phyloP scores from a whole-genome alignment of 257 asterid species.

The Nemophila menziesii region DNA sequence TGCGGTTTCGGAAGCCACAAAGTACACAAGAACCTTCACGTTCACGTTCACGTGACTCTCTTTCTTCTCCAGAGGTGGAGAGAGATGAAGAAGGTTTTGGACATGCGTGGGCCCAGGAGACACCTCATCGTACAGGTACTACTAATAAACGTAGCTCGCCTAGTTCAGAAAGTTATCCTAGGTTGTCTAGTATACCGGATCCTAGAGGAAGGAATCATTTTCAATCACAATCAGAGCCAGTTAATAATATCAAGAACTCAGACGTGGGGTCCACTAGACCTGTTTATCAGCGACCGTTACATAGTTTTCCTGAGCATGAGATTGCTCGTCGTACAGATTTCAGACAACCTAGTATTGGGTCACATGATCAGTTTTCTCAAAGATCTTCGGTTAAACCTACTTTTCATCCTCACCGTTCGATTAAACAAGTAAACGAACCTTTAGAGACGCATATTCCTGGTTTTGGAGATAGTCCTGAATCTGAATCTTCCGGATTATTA shows the following conservation, averaged over 20 bases:
- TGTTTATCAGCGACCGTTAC: slow-evolving; percentile 26
- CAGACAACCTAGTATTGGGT: slow-evolving; percentile 26
- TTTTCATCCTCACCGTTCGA: slow-evolving; percentile 25
- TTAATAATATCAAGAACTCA: slow-evolving; percentile 25
- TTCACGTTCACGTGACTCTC: slow-evolving; percentile 48
- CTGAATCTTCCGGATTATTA: slow-evolving; percentile 11
- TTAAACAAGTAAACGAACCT: slow-evolving; percentile 24
- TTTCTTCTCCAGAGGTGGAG: slow-evolving; percentile 39
- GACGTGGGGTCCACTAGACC: slow-evolving; percentile 26
- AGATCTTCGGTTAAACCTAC: slow-evolving; percentile 27
- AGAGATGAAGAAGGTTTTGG: slow-evolving; percentile 29
- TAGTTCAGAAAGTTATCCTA: slow-evolving; percentile 34
- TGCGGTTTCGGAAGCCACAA: slow-evolving; percentile 29
- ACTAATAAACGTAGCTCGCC: slow-evolving; percentile 21
- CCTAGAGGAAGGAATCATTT: slow-evolving; percentile 24
- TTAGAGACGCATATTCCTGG: slow-evolving; percentile 23
- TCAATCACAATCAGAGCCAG: slow-evolving; percentile 29
- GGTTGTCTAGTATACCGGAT: slow-evolving; percentile 27
- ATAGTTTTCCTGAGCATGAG: slow-evolving; percentile 31
- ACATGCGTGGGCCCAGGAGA: slow-evolving; percentile 41
- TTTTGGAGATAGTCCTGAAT: neutral
- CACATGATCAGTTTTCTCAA: slow-evolving; percentile 23
- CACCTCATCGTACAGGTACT: slow-evolving; percentile 19
- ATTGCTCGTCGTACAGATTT: slow-evolving; percentile 47
- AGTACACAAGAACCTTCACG: slow-evolving; percentile 29